Base-by-base conservation (phyloP, 495 filamentous ascomycete genomes). In the Penicillium salamii region DNA sequence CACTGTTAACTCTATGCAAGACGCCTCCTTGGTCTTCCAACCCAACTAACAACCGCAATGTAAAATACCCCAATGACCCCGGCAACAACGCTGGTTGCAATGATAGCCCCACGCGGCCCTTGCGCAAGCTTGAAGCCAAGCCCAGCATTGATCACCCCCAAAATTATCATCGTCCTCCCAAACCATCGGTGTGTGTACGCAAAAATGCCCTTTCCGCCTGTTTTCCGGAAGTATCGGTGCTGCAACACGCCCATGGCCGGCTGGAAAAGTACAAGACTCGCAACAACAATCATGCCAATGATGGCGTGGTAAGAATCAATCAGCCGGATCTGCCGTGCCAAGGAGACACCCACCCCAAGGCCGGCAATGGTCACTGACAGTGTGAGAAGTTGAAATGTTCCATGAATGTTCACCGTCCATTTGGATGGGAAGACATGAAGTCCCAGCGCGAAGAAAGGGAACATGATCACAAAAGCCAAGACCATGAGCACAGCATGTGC, bases 131-230 rank as follows among this genome's bases (percentile, higher is more conserved):
- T 49, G 12, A 89, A 70, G 1, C 87, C 88, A 4, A 89, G 64
- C 0, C 87, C 87, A 42, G 79, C 88, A 63, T 90, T 91, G 46
- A 90, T 70, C 28, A 88, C 70, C 2, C 82, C 88, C n/a, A 88
- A 55, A 3, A 75, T 56, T 19, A 91, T 74, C 28, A 88, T 53
- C 5, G 64, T 36, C 1, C 88, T 78, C 3, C 88, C 88, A 49
- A 75, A 79, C 86, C 88, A 90, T 55, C 85, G 80, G 59, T 91
- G 88, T 3, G 66, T 57, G 46, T 82, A 67, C n/a, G 77, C 79
- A 62, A 84, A 70, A 4, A 71, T 5, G 9, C 78, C 78, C 11
- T 83, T 83, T 5, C 49, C 35, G 20, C 72, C 60, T 2, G 67
- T 60, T 49, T 75, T 77, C 11, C 67, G 32, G 54, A 78, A 71